Conservation (phyloP, 805 yeast genomes). For the Metschnikowia continentalis region DNA sequence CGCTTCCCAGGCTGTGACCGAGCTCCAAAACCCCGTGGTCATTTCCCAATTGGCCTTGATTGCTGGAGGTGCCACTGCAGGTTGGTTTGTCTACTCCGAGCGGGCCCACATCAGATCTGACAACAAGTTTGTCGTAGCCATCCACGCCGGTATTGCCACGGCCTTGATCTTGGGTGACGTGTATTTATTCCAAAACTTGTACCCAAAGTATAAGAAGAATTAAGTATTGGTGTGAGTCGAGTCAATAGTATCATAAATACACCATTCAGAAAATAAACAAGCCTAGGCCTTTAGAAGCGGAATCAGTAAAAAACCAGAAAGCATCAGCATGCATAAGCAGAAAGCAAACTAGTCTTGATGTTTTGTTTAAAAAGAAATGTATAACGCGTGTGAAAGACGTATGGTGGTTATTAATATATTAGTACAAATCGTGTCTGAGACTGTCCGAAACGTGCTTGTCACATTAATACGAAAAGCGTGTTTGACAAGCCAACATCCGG, state of each 20-base stretch:
- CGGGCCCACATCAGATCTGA: constrained; percentile 44
- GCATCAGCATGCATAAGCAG: too few species aligned
- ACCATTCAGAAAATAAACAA: background rate
- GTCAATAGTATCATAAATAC: background rate
- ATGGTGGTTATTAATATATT: too few species aligned
- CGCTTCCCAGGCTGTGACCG: constrained; percentile 25
- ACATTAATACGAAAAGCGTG: too few species aligned
- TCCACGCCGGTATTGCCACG: constrained; percentile 49
- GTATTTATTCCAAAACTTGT: constrained; percentile 48
- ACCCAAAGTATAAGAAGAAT: constrained; percentile 49
- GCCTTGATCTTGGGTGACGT: constrained; percentile 56
- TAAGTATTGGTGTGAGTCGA: constrained; percentile 1
- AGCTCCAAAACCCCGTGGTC: constrained; percentile 62
- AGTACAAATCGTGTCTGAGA: too few species aligned
- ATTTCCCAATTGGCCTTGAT: constrained; percentile 49
- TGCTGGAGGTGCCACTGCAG: constrained; percentile 44
- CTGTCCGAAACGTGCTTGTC: too few species aligned
- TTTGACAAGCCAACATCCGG: too few species aligned
- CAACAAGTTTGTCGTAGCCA: constrained; percentile 38
- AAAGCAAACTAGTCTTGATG: too few species aligned
- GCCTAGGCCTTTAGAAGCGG: too few species aligned
- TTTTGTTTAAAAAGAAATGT: too few species aligned
- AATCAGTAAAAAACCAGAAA: too few species aligned
- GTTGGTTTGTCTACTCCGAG: constrained; percentile 48
- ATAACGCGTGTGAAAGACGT: too few species aligned